Evolutionary conservation across 176 grass and related monocot genomes (phyloP).

Genomic region (Musa acuminata): DNA sequence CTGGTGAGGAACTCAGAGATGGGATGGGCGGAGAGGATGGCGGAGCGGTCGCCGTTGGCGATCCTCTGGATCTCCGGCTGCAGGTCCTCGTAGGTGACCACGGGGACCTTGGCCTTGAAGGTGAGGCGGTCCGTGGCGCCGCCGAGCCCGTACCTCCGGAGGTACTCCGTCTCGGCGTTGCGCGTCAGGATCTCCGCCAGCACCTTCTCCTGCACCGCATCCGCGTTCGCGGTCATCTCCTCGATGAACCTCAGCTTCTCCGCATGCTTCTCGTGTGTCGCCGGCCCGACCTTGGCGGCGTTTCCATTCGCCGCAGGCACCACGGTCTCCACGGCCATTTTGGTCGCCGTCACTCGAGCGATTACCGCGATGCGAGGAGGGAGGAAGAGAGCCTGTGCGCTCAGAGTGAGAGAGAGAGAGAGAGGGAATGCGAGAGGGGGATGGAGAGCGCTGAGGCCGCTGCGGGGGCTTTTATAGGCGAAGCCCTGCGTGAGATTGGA

Average conservation of each 20-base stretch:
- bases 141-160: slow-evolving; percentile 35
- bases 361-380: too few species aligned
- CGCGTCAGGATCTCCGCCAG: slow-evolving; percentile 47
- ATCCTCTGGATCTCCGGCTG: slow-evolving; percentile 61
- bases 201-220: slow-evolving; percentile 38
- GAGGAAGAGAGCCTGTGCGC: too few species aligned
- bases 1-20: slow-evolving; percentile 71
- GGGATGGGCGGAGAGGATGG: slow-evolving; percentile 51
- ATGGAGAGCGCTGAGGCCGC: not conserved
- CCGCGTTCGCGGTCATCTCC: slow-evolving; percentile 44
- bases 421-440: not conserved
- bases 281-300: slow-evolving; percentile 1
- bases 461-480: slow-evolving; percentile 1
- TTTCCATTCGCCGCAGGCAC: not conserved
- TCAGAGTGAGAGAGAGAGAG: not conserved
- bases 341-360: not conserved
- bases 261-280: slow-evolving; percentile 22
- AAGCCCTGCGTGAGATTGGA: not conserved
- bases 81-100: slow-evolving; percentile 70
- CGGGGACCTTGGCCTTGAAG: slow-evolving; percentile 43
- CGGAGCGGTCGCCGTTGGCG: slow-evolving; percentile 61
- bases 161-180: slow-evolving; percentile 54
- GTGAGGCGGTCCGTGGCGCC: slow-evolving; percentile 36
- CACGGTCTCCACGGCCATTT: slow-evolving; percentile 2
- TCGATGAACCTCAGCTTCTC: slow-evolving; percentile 62